Base-by-base conservation (phyloP, 306 rosid species). In the Castanospermum australe region DNA sequence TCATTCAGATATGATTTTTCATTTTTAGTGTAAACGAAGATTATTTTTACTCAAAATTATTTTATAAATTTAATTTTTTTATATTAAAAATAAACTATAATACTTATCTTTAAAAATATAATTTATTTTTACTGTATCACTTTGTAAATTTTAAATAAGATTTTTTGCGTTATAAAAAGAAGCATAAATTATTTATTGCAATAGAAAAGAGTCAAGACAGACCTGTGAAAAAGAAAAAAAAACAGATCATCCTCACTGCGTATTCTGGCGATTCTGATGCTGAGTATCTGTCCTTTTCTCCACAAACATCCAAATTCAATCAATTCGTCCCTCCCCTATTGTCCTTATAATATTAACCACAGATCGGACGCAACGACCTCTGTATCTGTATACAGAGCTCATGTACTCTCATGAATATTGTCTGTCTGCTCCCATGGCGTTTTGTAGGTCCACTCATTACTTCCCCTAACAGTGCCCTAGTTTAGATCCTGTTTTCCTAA, bases 281-380 rank as follows among this genome's bases (percentile, higher is more conserved):
- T 25, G 32, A 7, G 17, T 54, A 50, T 21, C 20, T 76, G 38
- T 51, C 65, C 12, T 63, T 76, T 76, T 76, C 80, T 24, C 54
- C 73, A 64, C 45, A 64, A 35, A 15, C 11, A 76, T 76, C 73
- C 73, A 64, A 76, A 76, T 64, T 64, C 63, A 76, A 76, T 76
- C 54, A 64, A 76, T 50, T 63, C 51, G 52, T 50, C 10, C 30
- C 14, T 20, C 39, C 73, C 71, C 35, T 32, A 35, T 15, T 51
- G 76, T 73, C 24, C 42, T 57, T 75, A 45, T 45, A 62, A 47
- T 62, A 75, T 61, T 75, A 75, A 20, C 79, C 70, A 73, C 32
- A 30, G 57, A 8, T 73, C 68, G 57, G 68, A 57, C 67, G 24
- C 68, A 73, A 42, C 30, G 28, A 73, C 70, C 79, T 57, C 59